phyloP scores from a whole-genome alignment of 352 stramenopile genomes.

The Phytophthora foliorum region DNA sequence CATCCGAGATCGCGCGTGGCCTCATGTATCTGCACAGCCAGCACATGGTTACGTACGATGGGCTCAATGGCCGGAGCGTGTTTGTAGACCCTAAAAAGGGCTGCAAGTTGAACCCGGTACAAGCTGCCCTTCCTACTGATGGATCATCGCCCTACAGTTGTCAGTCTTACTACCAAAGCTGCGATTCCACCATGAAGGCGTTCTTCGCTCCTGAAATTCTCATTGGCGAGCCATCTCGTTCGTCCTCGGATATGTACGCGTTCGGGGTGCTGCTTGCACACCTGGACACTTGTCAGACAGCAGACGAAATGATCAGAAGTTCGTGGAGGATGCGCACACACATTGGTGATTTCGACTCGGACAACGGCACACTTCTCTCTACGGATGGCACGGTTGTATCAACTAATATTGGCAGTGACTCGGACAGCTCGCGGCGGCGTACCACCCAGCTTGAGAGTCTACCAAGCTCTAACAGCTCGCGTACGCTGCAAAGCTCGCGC shows the following conservation, averaged over 20 bases:
- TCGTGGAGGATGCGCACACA: constrained; percentile 66
- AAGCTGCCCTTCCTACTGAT: constrained; percentile 64
- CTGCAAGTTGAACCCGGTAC: constrained; percentile 84
- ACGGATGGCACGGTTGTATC: constrained; percentile 43
- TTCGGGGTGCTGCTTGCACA: constrained; percentile 75
- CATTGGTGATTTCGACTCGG: constrained; percentile 29
- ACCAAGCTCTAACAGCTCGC: constrained; percentile 27
- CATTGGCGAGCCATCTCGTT: constrained; percentile 49
- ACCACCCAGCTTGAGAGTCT: constrained; percentile 43
- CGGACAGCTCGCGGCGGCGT: constrained; percentile 35
- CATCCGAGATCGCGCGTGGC: constrained; percentile 65
- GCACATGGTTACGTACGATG: constrained; percentile 78
- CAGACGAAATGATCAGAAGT: constrained; percentile 72
- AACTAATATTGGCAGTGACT: constrained; percentile 23
- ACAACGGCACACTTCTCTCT: constrained; percentile 46
- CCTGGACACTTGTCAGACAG: constrained; percentile 64
- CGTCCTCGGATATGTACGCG: constrained; percentile 79
- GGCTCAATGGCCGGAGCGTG: constrained; percentile 71
- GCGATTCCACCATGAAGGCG: constrained; percentile 43
- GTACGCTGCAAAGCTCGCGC: constrained; percentile 31
- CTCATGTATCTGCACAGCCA: constrained; percentile 86
- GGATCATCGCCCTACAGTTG: constrained; percentile 40
- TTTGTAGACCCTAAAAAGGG: constrained; percentile 79
- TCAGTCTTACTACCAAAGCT: constrained; percentile 37
- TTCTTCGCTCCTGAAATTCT: constrained; percentile 73